phyloP scores from a whole-genome alignment of 495 filamentous ascomycete genomes.

The Podospora pseudoanserina region DNA sequence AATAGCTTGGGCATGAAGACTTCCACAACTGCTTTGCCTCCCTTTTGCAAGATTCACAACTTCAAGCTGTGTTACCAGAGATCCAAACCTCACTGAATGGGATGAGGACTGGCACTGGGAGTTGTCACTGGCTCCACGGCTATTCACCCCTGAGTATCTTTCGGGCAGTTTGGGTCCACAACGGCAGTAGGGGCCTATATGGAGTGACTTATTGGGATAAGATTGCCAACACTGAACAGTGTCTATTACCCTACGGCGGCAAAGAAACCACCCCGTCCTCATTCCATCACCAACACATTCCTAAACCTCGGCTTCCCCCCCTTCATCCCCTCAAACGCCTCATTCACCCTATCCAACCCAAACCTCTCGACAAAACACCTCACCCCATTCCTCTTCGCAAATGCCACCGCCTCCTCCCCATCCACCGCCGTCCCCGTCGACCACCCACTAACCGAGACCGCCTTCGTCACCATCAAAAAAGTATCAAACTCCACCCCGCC shows the following conservation, averaged over 20 bases:
- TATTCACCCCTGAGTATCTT: neutral
- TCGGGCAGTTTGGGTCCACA: neutral
- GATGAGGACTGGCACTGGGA: neutral
- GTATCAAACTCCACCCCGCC: constrained; percentile 54
- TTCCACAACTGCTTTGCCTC: no score
- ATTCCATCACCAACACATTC: constrained; percentile 48
- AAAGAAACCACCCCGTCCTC: neutral
- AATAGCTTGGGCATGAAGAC: no score
- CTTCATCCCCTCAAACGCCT: constrained; percentile 48
- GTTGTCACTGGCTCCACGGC: neutral
- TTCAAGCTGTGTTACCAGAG: no score
- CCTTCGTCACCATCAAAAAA: constrained; percentile 44
- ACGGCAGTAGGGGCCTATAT: neutral
- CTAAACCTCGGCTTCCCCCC: constrained; percentile 49
- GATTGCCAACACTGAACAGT: neutral
- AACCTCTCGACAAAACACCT: constrained; percentile 62
- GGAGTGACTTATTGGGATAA: neutral
- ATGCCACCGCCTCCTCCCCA: constrained; percentile 60
- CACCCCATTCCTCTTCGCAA: constrained; percentile 52
- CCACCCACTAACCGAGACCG: constrained; percentile 55
- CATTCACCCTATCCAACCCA: constrained; percentile 50
- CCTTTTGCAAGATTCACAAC: no score
- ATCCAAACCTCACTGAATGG: neutral
- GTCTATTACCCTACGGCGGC: neutral
- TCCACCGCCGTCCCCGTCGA: constrained; percentile 59